Evolutionary conservation across 1,284 basidiomycete genomes (phyloP).

Genomic region (Psilocybe mexicana): DNA sequence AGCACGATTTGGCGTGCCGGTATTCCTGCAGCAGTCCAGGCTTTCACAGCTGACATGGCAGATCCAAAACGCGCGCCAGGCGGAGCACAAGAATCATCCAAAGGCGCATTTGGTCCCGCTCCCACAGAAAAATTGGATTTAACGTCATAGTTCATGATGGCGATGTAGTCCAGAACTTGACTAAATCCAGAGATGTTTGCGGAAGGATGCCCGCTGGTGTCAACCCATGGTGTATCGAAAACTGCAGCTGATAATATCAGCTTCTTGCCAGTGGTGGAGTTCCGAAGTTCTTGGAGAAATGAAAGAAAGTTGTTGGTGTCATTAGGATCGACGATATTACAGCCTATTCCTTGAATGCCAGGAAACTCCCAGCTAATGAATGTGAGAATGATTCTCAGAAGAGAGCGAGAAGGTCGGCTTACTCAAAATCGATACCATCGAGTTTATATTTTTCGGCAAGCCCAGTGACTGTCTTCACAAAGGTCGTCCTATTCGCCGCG

Average conservation of each 20-base stretch:
- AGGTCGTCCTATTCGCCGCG: conserved; percentile 58
- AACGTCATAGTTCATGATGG: conserved; percentile 90
- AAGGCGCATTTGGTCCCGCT: conserved; percentile 81
- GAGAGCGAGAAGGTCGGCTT: conserved; percentile 28
- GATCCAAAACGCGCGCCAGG: conserved; percentile 67
- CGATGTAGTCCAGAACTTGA: conserved; percentile 73
- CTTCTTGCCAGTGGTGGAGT: conserved; percentile 52
- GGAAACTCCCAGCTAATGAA: conserved; percentile 85
- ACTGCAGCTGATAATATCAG: conserved; percentile 78
- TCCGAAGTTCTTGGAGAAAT: conserved; percentile 75
- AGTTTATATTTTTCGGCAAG: conserved; percentile 68
- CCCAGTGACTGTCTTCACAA: conserved; percentile 64
- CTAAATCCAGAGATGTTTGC: conserved; percentile 71
- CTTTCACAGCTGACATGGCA: conserved; percentile 68
- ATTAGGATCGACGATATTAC: conserved; percentile 61
- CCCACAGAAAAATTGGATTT: conserved; percentile 52
- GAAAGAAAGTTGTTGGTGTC: conserved; percentile 75
- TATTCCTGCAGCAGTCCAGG: conserved; percentile 80
- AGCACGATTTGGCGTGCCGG: conserved; percentile 69
- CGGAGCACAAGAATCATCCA: conserved; percentile 74
- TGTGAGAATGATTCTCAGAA: conserved; percentile 7
- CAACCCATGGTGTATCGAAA: conserved; percentile 68
- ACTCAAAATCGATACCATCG: conserved; percentile 89
- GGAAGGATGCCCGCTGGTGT: conserved; percentile 55
- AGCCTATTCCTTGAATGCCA: conserved; percentile 64